Percentiles rank a stretch among this genome's conserved stretches.
Conservation (phyloP, 164 flowering plant genomes). For the Umbilicus rupestris region DNA sequence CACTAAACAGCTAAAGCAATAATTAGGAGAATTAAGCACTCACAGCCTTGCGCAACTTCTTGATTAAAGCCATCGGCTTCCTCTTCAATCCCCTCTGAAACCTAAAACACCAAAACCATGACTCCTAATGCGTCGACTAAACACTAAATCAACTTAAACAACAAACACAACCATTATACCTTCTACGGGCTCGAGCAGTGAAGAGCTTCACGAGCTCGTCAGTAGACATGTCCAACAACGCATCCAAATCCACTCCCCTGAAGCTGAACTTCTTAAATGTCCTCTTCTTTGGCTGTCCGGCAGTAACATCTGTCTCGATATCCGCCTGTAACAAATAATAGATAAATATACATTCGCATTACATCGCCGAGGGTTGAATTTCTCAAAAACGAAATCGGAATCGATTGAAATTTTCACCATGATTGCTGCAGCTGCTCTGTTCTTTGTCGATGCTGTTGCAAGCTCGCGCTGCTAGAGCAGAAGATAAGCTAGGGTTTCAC, state of each 20-base stretch:
- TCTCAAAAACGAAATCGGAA: background rate
- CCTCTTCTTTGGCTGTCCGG: conserved; percentile 24
- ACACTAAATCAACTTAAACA: background rate
- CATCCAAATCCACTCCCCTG: conserved; percentile 27
- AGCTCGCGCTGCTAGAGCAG: background rate
- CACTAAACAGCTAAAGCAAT: background rate
- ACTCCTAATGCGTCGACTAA: background rate
- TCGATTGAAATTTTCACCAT: background rate
- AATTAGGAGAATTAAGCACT: background rate
- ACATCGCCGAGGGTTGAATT: background rate
- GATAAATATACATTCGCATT: background rate
- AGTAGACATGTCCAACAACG: conserved; percentile 23
- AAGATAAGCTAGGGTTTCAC: background rate
- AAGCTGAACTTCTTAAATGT: conserved; percentile 25
- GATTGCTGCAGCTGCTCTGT: background rate
- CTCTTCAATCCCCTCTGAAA: conserved; percentile 14
- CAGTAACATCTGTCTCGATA: conserved; percentile 13
- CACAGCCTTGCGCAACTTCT: conserved; percentile 18
- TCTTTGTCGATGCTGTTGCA: background rate
- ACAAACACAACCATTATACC: background rate
- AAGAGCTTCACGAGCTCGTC: conserved; percentile 30
- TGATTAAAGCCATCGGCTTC: conserved; percentile 19
- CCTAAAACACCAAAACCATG: conserved; percentile 8
- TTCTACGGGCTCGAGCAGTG: conserved; percentile 21
- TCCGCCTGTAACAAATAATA: background rate